Percentiles rank a stretch among this genome's conserved stretches.
These are phyloP conservation scores for Auxenochlorella pyrenoidosa DNA, from an alignment of 139 green algal species.

Conservation along the genomic window DNA sequence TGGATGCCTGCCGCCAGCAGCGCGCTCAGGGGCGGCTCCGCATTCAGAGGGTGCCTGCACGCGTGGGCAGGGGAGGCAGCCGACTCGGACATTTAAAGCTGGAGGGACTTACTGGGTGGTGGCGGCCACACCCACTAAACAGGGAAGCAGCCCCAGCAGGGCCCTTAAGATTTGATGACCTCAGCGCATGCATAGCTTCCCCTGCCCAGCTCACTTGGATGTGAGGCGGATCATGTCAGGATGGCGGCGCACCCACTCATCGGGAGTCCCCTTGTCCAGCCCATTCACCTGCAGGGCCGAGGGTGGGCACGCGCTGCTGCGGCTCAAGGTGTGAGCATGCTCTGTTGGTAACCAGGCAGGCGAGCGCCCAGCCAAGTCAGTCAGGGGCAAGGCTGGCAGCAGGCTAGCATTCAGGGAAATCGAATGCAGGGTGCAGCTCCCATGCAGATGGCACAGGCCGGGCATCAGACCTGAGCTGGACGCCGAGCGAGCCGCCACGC, in stretches of 20 bases:
- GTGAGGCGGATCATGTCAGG: constrained; percentile 12
- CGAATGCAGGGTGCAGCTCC: not conserved
- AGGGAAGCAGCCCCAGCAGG: too few species aligned
- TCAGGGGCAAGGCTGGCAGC: too few species aligned
- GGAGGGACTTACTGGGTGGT: too few species aligned
- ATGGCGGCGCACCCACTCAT: not conserved
- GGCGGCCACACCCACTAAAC: too few species aligned
- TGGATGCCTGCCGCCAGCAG: constrained; percentile 3
- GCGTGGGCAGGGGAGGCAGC: too few species aligned
- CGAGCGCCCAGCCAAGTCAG: too few species aligned
- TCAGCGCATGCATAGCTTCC: not conserved
- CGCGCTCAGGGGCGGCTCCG: not conserved
- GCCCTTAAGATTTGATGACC: too few species aligned
- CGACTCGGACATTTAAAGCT: too few species aligned
- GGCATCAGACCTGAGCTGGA: not conserved
- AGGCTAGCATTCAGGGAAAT: too few species aligned
- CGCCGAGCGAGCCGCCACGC: not conserved
- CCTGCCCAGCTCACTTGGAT: not conserved
- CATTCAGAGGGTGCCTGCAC: constrained; percentile 4
- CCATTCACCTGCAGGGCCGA: not conserved
- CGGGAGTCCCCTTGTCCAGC: not conserved
- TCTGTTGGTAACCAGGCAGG: not conserved
- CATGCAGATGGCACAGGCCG: not conserved
- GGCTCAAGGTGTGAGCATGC: too few species aligned
- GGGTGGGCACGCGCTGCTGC: too few species aligned